phyloP scores from a whole-genome alignment of 257 asterid genomes.

The Anisodus tanguticus region DNA sequence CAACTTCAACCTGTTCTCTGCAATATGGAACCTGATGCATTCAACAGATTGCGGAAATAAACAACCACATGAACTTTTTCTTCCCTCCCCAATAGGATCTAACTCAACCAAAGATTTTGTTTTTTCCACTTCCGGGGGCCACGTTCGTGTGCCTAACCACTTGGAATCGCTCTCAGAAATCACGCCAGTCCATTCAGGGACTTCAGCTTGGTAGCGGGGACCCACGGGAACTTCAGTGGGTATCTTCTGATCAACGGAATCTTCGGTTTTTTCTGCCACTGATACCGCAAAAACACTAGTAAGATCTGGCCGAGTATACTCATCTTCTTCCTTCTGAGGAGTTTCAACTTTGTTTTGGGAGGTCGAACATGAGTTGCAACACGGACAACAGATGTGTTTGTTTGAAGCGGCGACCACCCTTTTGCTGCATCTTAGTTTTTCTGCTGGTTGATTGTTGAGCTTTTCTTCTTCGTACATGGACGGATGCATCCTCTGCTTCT shows the following conservation, averaged over 20 bases:
- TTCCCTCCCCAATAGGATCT: slow-evolving; percentile 56
- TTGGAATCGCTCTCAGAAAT: slow-evolving; percentile 60
- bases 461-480: slow-evolving; percentile 61
- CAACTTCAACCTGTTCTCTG: slow-evolving; percentile 63
- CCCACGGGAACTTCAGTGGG: slow-evolving; percentile 51
- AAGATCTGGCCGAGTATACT: slow-evolving; percentile 29
- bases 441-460: slow-evolving; percentile 40
- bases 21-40: slow-evolving; percentile 75
- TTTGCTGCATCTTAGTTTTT: slow-evolving; percentile 58
- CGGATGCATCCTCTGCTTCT: slow-evolving; percentile 69
- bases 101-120: slow-evolving; percentile 27
- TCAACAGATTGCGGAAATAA: slow-evolving; percentile 52
- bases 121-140: slow-evolving; percentile 54
- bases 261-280: slow-evolving; percentile 28
- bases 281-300: slow-evolving; percentile 30
- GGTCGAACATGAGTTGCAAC: slow-evolving; percentile 48
- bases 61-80: slow-evolving; percentile 53
- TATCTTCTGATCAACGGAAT: slow-evolving; percentile 33
- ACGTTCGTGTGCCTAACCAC: slow-evolving; percentile 73
- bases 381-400: slow-evolving; percentile 46
- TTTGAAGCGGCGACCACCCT: slow-evolving; percentile 45
- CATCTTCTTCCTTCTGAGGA: slow-evolving; percentile 40
- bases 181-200: slow-evolving; percentile 71
- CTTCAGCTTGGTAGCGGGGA: slow-evolving; percentile 60
- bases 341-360: slow-evolving; percentile 34